Conservation (phyloP, 257 asterid species). For the Solanum peruvianum region DNA sequence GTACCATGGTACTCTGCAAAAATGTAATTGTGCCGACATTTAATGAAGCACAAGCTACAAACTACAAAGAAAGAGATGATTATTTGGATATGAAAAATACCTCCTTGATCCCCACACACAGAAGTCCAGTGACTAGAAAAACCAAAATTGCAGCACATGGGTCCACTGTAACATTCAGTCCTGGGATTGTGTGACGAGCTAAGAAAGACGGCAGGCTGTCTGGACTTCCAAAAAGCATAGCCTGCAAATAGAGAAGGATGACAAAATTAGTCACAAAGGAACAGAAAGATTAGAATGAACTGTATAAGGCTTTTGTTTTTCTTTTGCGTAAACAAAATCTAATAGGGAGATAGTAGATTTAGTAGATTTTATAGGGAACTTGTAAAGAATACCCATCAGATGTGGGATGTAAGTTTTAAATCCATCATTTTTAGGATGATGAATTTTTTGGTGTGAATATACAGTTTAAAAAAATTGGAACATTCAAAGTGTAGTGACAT, state of each 20-base stretch:
- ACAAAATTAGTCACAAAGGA: not conserved
- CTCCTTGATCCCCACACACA: conserved; percentile 93
- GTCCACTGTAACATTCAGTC: conserved; percentile 62
- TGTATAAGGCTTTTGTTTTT: not conserved
- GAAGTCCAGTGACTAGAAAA: conserved; percentile 65
- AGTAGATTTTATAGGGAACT: not conserved
- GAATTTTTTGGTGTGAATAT: not conserved
- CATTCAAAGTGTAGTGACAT: not conserved
- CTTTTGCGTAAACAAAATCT: not conserved
- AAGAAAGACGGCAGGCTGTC: conserved; percentile 67
- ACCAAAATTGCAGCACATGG: conserved; percentile 90
- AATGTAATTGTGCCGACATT: not conserved
- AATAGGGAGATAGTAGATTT: not conserved
- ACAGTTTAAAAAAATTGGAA: not conserved
- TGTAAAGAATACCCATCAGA: not conserved
- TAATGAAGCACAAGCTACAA: not conserved
- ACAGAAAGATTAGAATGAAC: not conserved
- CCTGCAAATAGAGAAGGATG: conserved; percentile 25
- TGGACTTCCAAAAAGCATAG: conserved; percentile 84
- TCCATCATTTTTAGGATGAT: not conserved
- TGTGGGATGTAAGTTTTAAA: not conserved
- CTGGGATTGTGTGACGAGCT: conserved; percentile 86
- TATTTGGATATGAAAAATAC: conserved; percentile 12
- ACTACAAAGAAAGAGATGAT: not conserved
- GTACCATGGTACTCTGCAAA: conserved; percentile 78